Evolutionary conservation across 805 yeast genomes (phyloP).

Genomic region (Ascoidea tarda): DNA sequence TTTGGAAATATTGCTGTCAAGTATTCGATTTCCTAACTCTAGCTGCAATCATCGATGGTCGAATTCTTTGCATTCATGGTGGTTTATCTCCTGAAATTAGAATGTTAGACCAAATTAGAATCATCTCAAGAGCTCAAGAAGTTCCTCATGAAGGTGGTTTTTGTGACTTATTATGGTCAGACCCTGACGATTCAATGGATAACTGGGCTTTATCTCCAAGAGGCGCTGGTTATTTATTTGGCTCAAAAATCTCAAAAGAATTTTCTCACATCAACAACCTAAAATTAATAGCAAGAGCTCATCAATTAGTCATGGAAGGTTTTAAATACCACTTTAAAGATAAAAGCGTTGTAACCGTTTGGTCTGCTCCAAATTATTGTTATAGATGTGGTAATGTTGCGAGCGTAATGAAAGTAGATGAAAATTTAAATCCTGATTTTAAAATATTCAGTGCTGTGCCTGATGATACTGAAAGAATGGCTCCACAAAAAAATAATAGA

Average conservation of each 20-base stretch:
- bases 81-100: constrained; percentile 95
- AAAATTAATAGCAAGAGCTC: constrained; percentile 86
- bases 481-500: constrained; percentile 19
- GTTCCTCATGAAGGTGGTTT: constrained; percentile 99
- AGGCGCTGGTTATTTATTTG: constrained; percentile 98
- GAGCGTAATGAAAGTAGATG: constrained; percentile 92
- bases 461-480: constrained; percentile 38
- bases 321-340: constrained; percentile 93
- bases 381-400: constrained; percentile 98
- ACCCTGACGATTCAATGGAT: constrained; percentile 84
- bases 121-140: constrained; percentile 89
- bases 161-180: constrained; percentile 95
- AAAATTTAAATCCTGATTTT: constrained; percentile 74
- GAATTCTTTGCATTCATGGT: constrained; percentile 91
- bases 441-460: constrained; percentile 93
- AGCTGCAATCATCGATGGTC: constrained; percentile 94
- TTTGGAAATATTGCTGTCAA: constrained; percentile 94
- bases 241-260: constrained; percentile 86
- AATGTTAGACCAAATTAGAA: constrained; percentile 94
- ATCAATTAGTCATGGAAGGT: constrained; percentile 97
- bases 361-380: constrained; percentile 97
- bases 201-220: constrained; percentile 98
- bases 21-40: constrained; percentile 88
- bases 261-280: constrained; percentile 91
- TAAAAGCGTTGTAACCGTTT: constrained; percentile 92